Conservation (phyloP, 140 eudicot species). For the Ambrosia hybrid region DNA sequence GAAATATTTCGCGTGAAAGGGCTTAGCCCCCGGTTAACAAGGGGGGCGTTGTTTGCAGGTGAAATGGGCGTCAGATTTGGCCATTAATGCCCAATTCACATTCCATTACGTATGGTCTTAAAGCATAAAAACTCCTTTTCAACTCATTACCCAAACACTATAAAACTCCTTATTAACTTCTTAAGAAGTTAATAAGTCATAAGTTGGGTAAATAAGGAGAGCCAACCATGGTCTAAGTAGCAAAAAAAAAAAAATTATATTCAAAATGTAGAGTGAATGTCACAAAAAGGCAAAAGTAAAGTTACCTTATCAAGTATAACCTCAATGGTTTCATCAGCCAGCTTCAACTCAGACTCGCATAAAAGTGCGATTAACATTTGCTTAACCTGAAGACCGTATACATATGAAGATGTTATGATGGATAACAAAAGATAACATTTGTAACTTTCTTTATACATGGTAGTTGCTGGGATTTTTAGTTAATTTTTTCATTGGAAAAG, state of each 20-base stretch:
- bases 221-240: background rate
- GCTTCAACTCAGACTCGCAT: slow-evolving; percentile 91
- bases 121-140: too few relatives aligned
- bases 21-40: too few relatives aligned
- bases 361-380: slow-evolving; percentile 95
- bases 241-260: background rate
- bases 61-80: too few relatives aligned
- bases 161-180: too few relatives aligned
- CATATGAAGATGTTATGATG: slow-evolving; percentile 26
- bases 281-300: slow-evolving; percentile 6
- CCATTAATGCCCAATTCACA: too few relatives aligned
- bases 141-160: too few relatives aligned
- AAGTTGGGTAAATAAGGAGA: too few relatives aligned
- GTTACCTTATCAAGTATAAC: slow-evolving; percentile 76
- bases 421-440: background rate
- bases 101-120: too few relatives aligned
- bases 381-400: slow-evolving; percentile 60
- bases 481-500: slow-evolving; percentile 4
- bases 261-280: background rate
- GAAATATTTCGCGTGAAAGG: too few relatives aligned
- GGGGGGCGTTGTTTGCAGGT: too few relatives aligned
- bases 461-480: background rate
- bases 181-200: too few relatives aligned
- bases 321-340: slow-evolving; percentile 94
- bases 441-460: background rate